Evolutionary conservation across 768 basidiomycete species (phyloP).

Genomic region (Punctularia strigosozonata): DNA sequence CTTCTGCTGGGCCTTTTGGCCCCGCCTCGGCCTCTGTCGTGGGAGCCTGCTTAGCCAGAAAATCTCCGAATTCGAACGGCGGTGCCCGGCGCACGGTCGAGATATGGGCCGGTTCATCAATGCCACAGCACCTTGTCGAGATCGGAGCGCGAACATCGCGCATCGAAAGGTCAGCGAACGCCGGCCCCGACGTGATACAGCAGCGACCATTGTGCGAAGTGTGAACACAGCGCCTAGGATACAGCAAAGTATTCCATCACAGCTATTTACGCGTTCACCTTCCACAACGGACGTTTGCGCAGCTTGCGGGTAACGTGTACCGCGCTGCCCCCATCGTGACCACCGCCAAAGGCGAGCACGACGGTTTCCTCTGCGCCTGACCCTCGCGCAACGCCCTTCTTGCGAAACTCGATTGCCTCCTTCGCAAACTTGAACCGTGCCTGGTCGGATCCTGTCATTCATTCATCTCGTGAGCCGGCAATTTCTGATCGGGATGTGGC

Average conservation of each 20-base stretch:
- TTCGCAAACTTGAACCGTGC: slow-evolving; percentile 88
- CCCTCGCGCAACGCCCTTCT: slow-evolving; percentile 62
- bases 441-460: slow-evolving; percentile 60
- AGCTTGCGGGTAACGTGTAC: slow-evolving; percentile 84
- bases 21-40: too few species aligned
- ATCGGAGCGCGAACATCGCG: too few species aligned
- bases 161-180: too few species aligned
- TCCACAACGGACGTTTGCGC: slow-evolving; percentile 31
- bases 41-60: too few species aligned
- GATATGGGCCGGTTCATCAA: too few species aligned
- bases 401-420: slow-evolving; percentile 75
- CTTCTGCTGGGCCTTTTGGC: too few species aligned
- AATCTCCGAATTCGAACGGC: too few species aligned
- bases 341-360: slow-evolving; percentile 77
- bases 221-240: too few species aligned
- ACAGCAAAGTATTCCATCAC: neutral
- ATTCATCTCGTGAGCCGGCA: slow-evolving; percentile 8
- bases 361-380: slow-evolving; percentile 80
- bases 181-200: too few species aligned
- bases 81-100: too few species aligned
- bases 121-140: too few species aligned
- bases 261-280: neutral
- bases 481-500: slow-evolving; percentile 1
- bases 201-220: too few species aligned
- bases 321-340: slow-evolving; percentile 53